Conservation (phyloP, 129 eudicot genomes). For the Silybum marianum region DNA sequence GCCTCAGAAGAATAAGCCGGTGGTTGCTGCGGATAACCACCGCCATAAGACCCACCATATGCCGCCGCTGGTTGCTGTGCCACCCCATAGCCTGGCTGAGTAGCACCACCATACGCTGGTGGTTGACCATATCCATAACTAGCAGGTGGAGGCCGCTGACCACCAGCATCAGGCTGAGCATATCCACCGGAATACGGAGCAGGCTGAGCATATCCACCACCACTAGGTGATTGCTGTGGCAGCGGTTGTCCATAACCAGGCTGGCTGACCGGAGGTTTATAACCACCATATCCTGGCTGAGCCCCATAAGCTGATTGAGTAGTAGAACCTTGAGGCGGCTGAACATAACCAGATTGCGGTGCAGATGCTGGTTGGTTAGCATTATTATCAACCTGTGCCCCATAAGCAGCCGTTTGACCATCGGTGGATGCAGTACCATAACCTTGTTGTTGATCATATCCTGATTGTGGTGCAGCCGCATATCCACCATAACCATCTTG, state of each 20-base stretch:
- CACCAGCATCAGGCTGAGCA: conserved; percentile 50
- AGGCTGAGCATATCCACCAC: conserved; percentile 75
- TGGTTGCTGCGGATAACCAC: conserved; percentile 66
- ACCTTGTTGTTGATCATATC: conserved; percentile 59
- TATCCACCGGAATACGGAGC: conserved; percentile 46
- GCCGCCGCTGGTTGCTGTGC: conserved; percentile 63
- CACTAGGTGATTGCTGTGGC: conserved; percentile 81
- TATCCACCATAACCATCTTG: conserved; percentile 89
- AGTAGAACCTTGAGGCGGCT: conserved; percentile 61
- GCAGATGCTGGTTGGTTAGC: conserved; percentile 51
- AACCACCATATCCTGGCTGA: conserved; percentile 54
- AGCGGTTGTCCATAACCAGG: conserved; percentile 73
- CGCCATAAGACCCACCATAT: conserved; percentile 53
- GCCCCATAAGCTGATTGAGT: conserved; percentile 71
- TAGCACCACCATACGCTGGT: conserved; percentile 44
- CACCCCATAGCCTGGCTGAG: conserved; percentile 61
- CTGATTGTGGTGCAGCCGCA: conserved; percentile 45
- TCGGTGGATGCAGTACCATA: conserved; percentile 64
- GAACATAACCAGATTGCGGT: conserved; percentile 40
- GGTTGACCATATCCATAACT: conserved; percentile 63
- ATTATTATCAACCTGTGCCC: conserved; percentile 54
- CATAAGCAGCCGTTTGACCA: conserved; percentile 62
- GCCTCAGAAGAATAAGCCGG: conserved; percentile 68
- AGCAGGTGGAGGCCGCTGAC: conserved; percentile 44
- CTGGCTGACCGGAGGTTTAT: conserved; percentile 60